Conservation (phyloP, 345 rosid genomes). For the Arabidopsis suecica region DNA sequence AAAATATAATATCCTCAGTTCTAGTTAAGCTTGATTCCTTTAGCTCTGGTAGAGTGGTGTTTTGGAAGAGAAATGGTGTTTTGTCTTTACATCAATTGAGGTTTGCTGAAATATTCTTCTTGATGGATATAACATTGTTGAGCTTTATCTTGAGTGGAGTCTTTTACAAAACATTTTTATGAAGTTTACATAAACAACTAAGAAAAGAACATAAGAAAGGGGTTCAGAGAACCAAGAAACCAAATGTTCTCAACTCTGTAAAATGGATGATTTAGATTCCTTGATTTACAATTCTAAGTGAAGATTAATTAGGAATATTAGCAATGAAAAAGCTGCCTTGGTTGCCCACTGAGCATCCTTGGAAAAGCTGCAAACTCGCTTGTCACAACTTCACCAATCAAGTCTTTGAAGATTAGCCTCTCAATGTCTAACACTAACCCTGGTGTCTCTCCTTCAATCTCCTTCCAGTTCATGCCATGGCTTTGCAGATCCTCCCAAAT, state of each 20-base stretch:
- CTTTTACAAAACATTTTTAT: not conserved
- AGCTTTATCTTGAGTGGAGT: conserved; percentile 30
- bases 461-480: conserved; percentile 58
- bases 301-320: conserved; percentile 44
- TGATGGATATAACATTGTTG: conserved; percentile 5
- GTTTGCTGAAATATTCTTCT: conserved; percentile 6
- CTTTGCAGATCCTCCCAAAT: conserved; percentile 59
- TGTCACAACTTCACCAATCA: conserved; percentile 68
- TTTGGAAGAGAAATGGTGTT: conserved; percentile 27
- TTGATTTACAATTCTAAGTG: conserved; percentile 40
- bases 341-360: conserved; percentile 45
- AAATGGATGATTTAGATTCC: conserved; percentile 30
- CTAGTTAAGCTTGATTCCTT: conserved; percentile 18
- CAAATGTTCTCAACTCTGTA: conserved; percentile 36
- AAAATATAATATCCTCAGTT: conserved; percentile 24
- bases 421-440: conserved; percentile 72
- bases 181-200: not conserved
- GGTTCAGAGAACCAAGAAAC: conserved; percentile 33
- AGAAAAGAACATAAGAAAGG: conserved; percentile 31
- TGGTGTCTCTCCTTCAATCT: conserved; percentile 56
- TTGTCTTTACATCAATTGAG: conserved; percentile 16
- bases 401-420: conserved; percentile 83
- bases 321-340: conserved; percentile 60
- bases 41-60: conserved; percentile 5
- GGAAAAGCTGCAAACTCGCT: conserved; percentile 47